These are phyloP conservation scores for Pochonia chlamydosporia DNA, from an alignment of 2,329 filamentous ascomycete genomes.

Conservation along the genomic window DNA sequence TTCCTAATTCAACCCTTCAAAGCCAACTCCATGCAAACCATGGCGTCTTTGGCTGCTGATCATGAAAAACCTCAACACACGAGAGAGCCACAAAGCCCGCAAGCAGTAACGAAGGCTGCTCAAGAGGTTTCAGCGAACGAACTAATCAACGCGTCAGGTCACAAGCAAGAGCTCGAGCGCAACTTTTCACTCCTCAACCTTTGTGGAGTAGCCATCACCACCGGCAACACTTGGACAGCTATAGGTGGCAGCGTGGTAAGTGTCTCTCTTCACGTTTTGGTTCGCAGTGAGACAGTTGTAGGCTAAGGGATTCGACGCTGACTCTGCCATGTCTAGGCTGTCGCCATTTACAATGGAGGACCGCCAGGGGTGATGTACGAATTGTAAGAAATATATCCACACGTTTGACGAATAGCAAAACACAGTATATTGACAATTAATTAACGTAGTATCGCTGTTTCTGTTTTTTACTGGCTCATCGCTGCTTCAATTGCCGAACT, in stretches of 20 bases:
- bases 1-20: too few relatives aligned
- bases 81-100: too few relatives aligned
- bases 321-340: constrained; percentile 11
- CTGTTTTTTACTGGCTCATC: constrained; percentile 45
- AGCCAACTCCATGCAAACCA: too few relatives aligned
- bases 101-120: too few relatives aligned
- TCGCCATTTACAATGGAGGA: constrained; percentile 33
- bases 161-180: constrained; percentile 12
- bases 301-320: too few relatives aligned
- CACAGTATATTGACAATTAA: too few relatives aligned
- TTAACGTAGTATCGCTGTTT: constrained; percentile 33
- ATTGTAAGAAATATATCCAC: constrained; percentile 18
- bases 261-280: too few relatives aligned
- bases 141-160: constrained; percentile 11
- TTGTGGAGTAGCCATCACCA: constrained; percentile 11
- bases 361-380: constrained; percentile 39
- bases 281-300: too few relatives aligned
- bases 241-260: constrained; percentile 12
- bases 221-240: constrained; percentile 12
- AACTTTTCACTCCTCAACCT: constrained; percentile 12
- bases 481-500: constrained; percentile 45
- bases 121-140: neutral
- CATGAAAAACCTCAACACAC: too few relatives aligned
- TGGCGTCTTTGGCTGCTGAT: too few relatives aligned
- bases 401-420: too few relatives aligned